phyloP scores from a whole-genome alignment of 805 yeast species.

The Ogataea chonburiensis region DNA sequence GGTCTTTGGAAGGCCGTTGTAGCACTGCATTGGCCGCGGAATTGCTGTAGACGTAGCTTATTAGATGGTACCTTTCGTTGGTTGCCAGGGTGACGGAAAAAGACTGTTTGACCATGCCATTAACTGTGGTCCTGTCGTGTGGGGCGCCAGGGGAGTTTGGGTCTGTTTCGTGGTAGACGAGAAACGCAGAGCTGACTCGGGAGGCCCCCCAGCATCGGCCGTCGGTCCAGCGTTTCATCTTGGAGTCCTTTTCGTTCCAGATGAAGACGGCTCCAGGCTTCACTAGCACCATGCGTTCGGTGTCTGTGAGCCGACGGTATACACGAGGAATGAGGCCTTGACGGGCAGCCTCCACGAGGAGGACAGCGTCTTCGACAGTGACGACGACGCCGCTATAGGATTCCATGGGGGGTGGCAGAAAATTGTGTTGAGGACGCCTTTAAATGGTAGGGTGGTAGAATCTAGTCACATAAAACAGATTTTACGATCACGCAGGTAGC shows the following conservation, averaged over 20 bases:
- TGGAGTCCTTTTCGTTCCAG: constrained; percentile 72
- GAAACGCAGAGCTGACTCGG: constrained; percentile 61
- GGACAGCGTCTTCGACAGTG: constrained; percentile 59
- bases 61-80: constrained; percentile 57
- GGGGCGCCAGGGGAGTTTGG: too few species aligned
- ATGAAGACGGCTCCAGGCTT: constrained; percentile 61
- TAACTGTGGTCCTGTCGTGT: too few species aligned
- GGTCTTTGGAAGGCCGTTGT: constrained; percentile 46
- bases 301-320: constrained; percentile 54
- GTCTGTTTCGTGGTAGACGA: constrained; percentile 64
- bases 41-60: constrained; percentile 45
- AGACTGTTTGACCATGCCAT: constrained; percentile 65
- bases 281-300: constrained; percentile 50
- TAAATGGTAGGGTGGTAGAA: too few species aligned
- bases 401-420: constrained; percentile 48
- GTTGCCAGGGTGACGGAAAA: constrained; percentile 54
- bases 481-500: too few species aligned
- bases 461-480: too few species aligned
- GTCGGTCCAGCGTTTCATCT: constrained; percentile 78
- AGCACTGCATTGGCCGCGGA: constrained; percentile 19
- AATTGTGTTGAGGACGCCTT: too few species aligned
- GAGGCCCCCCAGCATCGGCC: constrained; percentile 74
- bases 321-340: constrained; percentile 56
- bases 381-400: constrained; percentile 51
- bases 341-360: constrained; percentile 65